Percentiles rank a stretch among this genome's conserved stretches.
These are phyloP conservation scores for Metarhizium robertsii DNA, from an alignment of 2,329 filamentous ascomycete species.

Conservation along the genomic window DNA sequence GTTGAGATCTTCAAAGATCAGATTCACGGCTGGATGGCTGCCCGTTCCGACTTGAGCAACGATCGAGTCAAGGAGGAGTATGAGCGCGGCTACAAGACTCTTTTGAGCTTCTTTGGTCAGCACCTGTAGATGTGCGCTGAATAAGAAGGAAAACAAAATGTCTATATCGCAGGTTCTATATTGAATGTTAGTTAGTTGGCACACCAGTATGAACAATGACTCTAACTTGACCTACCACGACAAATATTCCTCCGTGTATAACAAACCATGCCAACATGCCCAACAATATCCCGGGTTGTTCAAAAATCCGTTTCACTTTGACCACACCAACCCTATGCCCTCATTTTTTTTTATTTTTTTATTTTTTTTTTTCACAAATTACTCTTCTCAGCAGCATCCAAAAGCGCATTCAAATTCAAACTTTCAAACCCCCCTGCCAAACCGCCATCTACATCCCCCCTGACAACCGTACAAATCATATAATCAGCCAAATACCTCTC, in stretches of 20 bases:
- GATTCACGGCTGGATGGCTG: conserved; percentile 68
- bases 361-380: neutral
- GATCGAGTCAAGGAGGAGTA: conserved; percentile 52
- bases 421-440: conserved; percentile 31
- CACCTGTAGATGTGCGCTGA: conserved; percentile 25
- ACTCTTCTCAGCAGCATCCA: conserved; percentile 31
- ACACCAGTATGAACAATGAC: too few relatives aligned
- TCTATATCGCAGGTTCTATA: neutral
- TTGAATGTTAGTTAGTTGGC: neutral
- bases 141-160: neutral
- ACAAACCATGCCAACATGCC: too few relatives aligned
- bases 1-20: conserved; percentile 59
- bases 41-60: conserved; percentile 49
- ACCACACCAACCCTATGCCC: too few relatives aligned
- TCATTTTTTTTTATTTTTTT: too few relatives aligned
- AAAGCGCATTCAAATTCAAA: conserved; percentile 34
- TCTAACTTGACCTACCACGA: too few relatives aligned
- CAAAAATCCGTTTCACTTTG: too few relatives aligned
- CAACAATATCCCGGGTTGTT: too few relatives aligned
- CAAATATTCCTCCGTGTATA: too few relatives aligned
- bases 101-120: conserved; percentile 48
- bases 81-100: conserved; percentile 49
- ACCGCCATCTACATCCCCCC: conserved; percentile 26
- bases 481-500: conserved; percentile 38
- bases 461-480: conserved; percentile 45